Percentiles rank a stretch among this genome's conserved stretches.
These are phyloP conservation scores for Phialocephala sp. DNA, from an alignment of 2,329 filamentous ascomycete genomes.

Conservation along the genomic window DNA sequence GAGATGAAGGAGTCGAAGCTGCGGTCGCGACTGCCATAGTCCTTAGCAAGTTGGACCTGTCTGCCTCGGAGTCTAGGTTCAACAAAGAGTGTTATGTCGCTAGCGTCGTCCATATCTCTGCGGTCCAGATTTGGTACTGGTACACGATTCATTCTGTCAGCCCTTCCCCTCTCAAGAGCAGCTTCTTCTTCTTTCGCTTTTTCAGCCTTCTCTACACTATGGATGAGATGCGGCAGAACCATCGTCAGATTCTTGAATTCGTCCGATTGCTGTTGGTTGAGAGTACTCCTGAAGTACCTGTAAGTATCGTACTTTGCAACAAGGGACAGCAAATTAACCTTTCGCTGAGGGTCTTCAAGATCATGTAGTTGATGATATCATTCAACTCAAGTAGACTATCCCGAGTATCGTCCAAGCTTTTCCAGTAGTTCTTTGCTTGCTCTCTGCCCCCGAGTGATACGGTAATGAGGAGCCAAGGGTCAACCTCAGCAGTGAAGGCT, in stretches of 20 bases:
- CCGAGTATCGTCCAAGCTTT: constrained; percentile 23
- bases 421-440: constrained; percentile 25
- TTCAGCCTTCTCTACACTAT: constrained; percentile 19
- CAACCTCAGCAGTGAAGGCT: constrained; percentile 20
- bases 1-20: constrained; percentile 6
- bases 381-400: constrained; percentile 25
- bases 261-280: constrained; percentile 15
- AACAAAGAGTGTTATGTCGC: constrained; percentile 22
- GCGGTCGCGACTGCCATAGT: constrained; percentile 11
- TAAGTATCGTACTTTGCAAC: background rate
- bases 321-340: constrained; percentile 13
- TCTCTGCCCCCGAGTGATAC: constrained; percentile 23
- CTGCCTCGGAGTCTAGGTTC: constrained; percentile 8
- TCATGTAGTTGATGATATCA: constrained; percentile 29
- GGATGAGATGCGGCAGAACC: constrained; percentile 25
- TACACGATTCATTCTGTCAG: background rate
- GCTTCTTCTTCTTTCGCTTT: constrained; percentile 14
- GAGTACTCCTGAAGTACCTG: constrained; percentile 11
- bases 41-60: constrained; percentile 14
- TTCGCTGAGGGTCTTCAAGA: constrained; percentile 24
- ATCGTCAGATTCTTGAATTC: constrained; percentile 21
- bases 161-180: constrained; percentile 5
- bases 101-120: constrained; percentile 17
- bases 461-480: constrained; percentile 30
- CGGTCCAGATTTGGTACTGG: background rate